Percentiles rank a stretch among this genome's conserved stretches.
These are phyloP conservation scores for Phytophthora cryptogea DNA, from an alignment of 352 stramenopile genomes.

Conservation along the genomic window DNA sequence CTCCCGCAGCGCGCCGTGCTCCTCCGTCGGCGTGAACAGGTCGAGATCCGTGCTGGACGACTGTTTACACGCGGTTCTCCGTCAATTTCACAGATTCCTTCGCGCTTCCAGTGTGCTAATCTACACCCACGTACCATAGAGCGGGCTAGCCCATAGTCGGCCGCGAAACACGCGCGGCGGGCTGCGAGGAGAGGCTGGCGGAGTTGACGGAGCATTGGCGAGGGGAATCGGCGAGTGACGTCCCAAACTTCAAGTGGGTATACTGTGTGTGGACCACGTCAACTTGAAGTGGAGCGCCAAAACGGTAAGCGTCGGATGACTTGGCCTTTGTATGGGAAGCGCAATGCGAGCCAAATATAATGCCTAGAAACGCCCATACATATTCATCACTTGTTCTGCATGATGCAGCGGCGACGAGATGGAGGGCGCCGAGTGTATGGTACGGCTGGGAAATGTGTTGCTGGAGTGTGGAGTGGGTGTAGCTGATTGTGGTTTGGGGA, in stretches of 20 bases:
- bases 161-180: conserved; percentile 12
- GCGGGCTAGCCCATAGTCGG: conserved; percentile 14
- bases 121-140: conserved; percentile 27
- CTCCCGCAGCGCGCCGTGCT: conserved; percentile 89
- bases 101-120: no score
- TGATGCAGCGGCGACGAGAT: conserved; percentile 27
- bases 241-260: conserved; percentile 35
- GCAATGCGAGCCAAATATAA: conserved; percentile 13
- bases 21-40: conserved; percentile 89
- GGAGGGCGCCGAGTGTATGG: conserved; percentile 4
- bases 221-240: conserved; percentile 16
- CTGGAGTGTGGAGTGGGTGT: not conserved
- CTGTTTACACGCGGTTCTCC: conserved; percentile 9
- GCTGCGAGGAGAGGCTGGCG: conserved; percentile 28
- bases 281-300: conserved; percentile 31
- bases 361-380: conserved; percentile 16
- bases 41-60: conserved; percentile 49
- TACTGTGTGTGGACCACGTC: conserved; percentile 20
- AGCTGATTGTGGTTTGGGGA: conserved; percentile 6
- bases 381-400: conserved; percentile 15
- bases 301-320: conserved; percentile 2
- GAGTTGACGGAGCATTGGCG: conserved; percentile 34
- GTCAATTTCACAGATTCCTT: conserved; percentile 8
- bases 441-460: conserved; percentile 1
- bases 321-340: conserved; percentile 25